Conservation (phyloP, 176 grass and related monocot genomes). For the Themeda triandra region DNA sequence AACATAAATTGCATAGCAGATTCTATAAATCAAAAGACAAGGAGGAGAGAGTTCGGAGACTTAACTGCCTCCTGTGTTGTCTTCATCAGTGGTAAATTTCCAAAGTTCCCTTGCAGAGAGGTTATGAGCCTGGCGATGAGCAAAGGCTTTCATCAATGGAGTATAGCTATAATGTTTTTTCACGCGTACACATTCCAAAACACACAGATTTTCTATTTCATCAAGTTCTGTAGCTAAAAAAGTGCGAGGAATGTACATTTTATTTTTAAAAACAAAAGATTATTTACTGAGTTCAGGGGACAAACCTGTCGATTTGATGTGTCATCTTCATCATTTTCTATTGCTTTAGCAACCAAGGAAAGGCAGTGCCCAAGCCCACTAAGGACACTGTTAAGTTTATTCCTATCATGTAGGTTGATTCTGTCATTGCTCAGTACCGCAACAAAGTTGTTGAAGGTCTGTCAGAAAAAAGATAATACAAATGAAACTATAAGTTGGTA, state of each 20-base stretch:
- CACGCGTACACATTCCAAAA: not conserved
- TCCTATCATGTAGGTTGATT: slow-evolving; percentile 87
- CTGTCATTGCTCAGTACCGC: slow-evolving; percentile 73
- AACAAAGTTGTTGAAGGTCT: slow-evolving; percentile 79
- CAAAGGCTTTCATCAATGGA: slow-evolving; percentile 3
- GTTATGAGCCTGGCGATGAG: slow-evolving; percentile 19
- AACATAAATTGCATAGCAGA: slow-evolving; percentile 8
- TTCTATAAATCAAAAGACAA: not conserved
- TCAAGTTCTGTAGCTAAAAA: not conserved
- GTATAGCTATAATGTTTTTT: not conserved
- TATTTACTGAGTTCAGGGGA: not conserved
- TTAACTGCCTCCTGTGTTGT: slow-evolving; percentile 27
- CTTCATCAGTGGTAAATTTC: slow-evolving; percentile 36
- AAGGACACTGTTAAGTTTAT: slow-evolving; percentile 80
- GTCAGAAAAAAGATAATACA: slow-evolving; percentile 28
- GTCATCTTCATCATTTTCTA: slow-evolving; percentile 24
- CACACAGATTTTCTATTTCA: slow-evolving; percentile 13
- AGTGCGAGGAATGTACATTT: not conserved
- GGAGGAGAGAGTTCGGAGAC: not conserved
- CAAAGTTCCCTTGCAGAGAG: slow-evolving; percentile 17
- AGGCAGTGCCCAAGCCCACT: slow-evolving; percentile 77
- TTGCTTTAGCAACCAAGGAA: slow-evolving; percentile 52
- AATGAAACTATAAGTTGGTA: slow-evolving; percentile 30
- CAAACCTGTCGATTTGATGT: slow-evolving; percentile 50
- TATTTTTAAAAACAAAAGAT: not conserved